Conservation (phyloP, 164 flowering plant species). For the Protea cynaroides region DNA sequence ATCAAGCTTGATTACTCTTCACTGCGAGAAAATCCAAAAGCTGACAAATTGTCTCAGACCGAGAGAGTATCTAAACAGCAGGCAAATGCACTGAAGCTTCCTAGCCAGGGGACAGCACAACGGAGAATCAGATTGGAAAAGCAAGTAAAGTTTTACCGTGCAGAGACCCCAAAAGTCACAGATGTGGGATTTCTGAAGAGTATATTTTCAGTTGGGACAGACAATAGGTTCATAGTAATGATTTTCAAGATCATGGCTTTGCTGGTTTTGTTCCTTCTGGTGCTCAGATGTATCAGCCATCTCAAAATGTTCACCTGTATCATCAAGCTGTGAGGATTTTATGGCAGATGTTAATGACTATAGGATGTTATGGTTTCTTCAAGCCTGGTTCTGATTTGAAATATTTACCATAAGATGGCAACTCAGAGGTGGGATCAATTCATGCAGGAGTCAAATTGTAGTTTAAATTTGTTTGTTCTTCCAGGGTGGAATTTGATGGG, state of each 20-base stretch:
- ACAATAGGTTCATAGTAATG: not conserved
- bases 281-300: not conserved
- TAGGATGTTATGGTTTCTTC: no score
- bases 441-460: no score
- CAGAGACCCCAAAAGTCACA: not conserved
- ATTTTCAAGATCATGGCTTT: constrained; percentile 15
- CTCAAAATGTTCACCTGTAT: constrained; percentile 1
- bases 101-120: constrained; percentile 41
- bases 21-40: constrained; percentile 6
- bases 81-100: constrained; percentile 1
- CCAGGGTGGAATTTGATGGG: no score
- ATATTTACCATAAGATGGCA: no score
- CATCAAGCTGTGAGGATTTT: no score
- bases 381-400: no score
- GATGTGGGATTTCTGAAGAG: not conserved
- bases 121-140: constrained; percentile 38
- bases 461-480: no score
- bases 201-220: not conserved
- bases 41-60: not conserved
- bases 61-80: constrained; percentile 14
- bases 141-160: not conserved
- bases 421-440: no score
- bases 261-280: constrained; percentile 18
- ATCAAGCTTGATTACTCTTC: constrained; percentile 46
- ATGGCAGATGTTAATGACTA: no score